Percentiles rank a stretch among this genome's conserved stretches.
These are phyloP conservation scores for Mortierella antarctica DNA, from an alignment of 192 early-diverging fungal species.

Conservation along the genomic window DNA sequence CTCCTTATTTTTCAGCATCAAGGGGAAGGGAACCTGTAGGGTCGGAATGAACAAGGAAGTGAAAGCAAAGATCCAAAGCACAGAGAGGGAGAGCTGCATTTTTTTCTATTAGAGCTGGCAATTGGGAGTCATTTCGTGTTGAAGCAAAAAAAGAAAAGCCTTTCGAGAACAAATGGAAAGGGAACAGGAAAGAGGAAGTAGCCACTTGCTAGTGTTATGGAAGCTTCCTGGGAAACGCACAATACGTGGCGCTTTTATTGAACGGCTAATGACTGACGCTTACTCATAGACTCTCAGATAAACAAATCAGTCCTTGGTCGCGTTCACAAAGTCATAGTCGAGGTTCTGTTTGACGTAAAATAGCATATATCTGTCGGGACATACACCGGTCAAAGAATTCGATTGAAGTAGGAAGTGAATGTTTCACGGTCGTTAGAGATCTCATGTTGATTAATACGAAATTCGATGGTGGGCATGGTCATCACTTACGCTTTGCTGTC, in stretches of 20 bases:
- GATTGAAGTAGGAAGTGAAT: constrained; percentile 8
- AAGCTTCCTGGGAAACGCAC: no score
- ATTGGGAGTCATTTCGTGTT: background rate
- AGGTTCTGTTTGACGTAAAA: constrained; percentile 82
- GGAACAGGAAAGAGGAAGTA: no score
- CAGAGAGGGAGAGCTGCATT: no score
- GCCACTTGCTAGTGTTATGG: no score
- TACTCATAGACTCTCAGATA: background rate
- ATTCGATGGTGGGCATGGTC: background rate
- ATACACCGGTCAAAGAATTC: no score
- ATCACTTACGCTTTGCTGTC: constrained; percentile 72
- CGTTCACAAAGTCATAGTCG: constrained; percentile 63
- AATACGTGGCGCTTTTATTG: background rate
- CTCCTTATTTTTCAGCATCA: no score
- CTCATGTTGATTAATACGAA: background rate
- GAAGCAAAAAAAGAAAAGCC: background rate
- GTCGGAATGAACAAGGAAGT: no score
- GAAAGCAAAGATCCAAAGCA: no score
- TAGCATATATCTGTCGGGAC: constrained; percentile 79
- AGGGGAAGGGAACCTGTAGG: no score
- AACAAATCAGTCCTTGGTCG: constrained; percentile 11
- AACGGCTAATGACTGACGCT: background rate
- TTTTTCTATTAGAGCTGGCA: background rate
- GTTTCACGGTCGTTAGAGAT: background rate
- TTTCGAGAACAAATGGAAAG: no score